Evolutionary conservation across 106 monocot species (phyloP).

Genomic region (Xerophyta viscosa): DNA sequence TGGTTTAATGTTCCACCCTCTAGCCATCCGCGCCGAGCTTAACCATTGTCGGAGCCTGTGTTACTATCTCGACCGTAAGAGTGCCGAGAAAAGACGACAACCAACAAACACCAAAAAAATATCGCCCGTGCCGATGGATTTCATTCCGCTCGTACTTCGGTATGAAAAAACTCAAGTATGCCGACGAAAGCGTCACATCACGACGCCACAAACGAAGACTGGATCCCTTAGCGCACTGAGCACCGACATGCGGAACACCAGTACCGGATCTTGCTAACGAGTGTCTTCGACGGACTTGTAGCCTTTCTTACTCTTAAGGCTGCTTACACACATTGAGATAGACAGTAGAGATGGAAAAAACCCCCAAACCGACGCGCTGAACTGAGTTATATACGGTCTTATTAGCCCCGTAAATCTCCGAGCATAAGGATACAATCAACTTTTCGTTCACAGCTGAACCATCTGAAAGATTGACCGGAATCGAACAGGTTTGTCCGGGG

Average conservation of each 20-base stretch:
- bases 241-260: slow-evolving; percentile 39
- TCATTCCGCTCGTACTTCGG: slow-evolving; percentile 41
- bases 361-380: slow-evolving; percentile 37
- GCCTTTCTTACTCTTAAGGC: slow-evolving; percentile 36
- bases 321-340: slow-evolving; percentile 22
- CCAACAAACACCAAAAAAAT: slow-evolving; percentile 54
- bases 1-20: slow-evolving; percentile 53
- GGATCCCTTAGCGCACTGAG: slow-evolving; percentile 40
- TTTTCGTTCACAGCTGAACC: slow-evolving; percentile 40
- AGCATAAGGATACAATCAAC: slow-evolving; percentile 33
- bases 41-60: slow-evolving; percentile 21
- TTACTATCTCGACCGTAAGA: slow-evolving; percentile 32
- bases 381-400: slow-evolving; percentile 25
- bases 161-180: slow-evolving; percentile 55
- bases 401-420: slow-evolving; percentile 31
- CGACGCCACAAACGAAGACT: slow-evolving; percentile 44
- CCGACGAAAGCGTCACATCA: slow-evolving; percentile 52
- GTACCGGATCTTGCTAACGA: slow-evolving; percentile 12
- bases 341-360: slow-evolving; percentile 18
- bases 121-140: slow-evolving; percentile 50
- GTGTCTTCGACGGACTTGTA: slow-evolving; percentile 11
- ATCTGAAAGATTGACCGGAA: slow-evolving; percentile 35
- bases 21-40: slow-evolving; percentile 35
- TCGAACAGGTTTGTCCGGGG: slow-evolving; percentile 31
- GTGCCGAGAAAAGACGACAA: slow-evolving; percentile 41